phyloP scores from a whole-genome alignment of 2,329 filamentous ascomycete genomes.

The Elsinoe necatrix region DNA sequence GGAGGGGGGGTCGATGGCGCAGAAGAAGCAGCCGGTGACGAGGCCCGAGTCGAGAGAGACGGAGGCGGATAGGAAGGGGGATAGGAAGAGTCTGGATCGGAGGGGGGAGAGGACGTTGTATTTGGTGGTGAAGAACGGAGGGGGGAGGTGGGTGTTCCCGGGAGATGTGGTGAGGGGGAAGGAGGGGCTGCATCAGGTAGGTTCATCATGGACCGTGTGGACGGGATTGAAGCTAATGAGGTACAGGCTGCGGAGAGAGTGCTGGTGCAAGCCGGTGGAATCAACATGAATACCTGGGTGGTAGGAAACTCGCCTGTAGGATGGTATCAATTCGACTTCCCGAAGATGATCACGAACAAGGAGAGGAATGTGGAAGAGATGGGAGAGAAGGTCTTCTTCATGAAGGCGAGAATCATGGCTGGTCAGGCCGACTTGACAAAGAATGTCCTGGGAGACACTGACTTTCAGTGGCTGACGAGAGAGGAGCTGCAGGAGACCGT shows the following conservation, averaged over 20 bases:
- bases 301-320: conserved; percentile 85
- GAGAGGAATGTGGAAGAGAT: conserved; percentile 34
- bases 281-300: conserved; percentile 99
- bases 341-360: conserved; percentile 26
- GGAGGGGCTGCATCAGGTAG: conserved; percentile 76
- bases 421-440: conserved; percentile 75
- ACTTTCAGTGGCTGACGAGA: conserved; percentile 88
- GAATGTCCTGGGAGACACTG: conserved; percentile 63
- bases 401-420: conserved; percentile 93
- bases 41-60: conserved; percentile 61
- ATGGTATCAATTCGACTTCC: conserved; percentile 58
- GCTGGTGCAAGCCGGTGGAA: conserved; percentile 65
- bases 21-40: conserved; percentile 43
- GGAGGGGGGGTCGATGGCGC: neutral
- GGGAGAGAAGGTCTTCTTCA: conserved; percentile 85
- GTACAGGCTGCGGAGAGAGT: conserved; percentile 71
- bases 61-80: conserved; percentile 67
- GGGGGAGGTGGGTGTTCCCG: conserved; percentile 75
- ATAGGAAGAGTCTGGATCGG: conserved; percentile 70
- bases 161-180: conserved; percentile 57
- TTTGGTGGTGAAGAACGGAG: conserved; percentile 66
- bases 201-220: conserved; percentile 27
- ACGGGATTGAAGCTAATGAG: neutral
- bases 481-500: conserved; percentile 72
- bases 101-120: conserved; percentile 77